These are phyloP conservation scores for Epichloe festucae DNA, from an alignment of 2,329 filamentous ascomycete genomes.

Conservation along the genomic window DNA sequence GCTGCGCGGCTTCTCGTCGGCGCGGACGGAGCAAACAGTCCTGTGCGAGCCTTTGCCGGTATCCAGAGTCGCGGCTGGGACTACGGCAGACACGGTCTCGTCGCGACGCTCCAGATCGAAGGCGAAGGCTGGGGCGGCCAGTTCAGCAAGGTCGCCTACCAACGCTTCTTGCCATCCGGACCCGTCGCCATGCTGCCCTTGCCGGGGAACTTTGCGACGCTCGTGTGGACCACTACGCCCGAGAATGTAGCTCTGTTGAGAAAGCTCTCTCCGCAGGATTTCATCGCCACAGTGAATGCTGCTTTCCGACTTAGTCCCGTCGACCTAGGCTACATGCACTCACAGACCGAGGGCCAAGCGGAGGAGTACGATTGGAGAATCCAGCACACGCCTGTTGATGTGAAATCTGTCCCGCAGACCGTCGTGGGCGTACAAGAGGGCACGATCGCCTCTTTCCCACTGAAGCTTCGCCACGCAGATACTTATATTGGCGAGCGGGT, in stretches of 20 bases:
- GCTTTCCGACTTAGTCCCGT: conserved; percentile 72
- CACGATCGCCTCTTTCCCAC: conserved; percentile 77
- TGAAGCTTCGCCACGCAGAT: conserved; percentile 86
- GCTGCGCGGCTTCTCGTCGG: conserved; percentile 78
- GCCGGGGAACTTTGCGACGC: conserved; percentile 66
- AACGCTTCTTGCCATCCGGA: conserved; percentile 85
- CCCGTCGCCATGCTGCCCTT: conserved; percentile 86
- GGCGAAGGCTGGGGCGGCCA: conserved; percentile 41
- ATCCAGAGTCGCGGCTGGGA: conserved; percentile 87
- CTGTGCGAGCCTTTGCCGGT: conserved; percentile 76
- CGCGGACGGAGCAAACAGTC: conserved; percentile 89
- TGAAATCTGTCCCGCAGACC: conserved; percentile 47
- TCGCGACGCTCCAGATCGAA: conserved; percentile 71
- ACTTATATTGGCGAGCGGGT: conserved; percentile 85
- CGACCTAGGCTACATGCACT: conserved; percentile 76
- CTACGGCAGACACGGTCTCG: conserved; percentile 79
- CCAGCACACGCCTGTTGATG: conserved; percentile 49
- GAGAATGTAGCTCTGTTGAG: conserved; percentile 69
- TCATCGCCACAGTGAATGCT: conserved; percentile 81
- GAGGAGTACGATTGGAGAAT: conserved; percentile 80
- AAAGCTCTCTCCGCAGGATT: conserved; percentile 56
- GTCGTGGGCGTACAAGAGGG: conserved; percentile 62
- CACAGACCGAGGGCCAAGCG: conserved; percentile 40
- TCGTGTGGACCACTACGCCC: conserved; percentile 92
- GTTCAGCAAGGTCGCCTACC: conserved; percentile 66